phyloP scores from a whole-genome alignment of 2,329 filamentous ascomycete species.

The Ceratocystiopsis sp. region DNA sequence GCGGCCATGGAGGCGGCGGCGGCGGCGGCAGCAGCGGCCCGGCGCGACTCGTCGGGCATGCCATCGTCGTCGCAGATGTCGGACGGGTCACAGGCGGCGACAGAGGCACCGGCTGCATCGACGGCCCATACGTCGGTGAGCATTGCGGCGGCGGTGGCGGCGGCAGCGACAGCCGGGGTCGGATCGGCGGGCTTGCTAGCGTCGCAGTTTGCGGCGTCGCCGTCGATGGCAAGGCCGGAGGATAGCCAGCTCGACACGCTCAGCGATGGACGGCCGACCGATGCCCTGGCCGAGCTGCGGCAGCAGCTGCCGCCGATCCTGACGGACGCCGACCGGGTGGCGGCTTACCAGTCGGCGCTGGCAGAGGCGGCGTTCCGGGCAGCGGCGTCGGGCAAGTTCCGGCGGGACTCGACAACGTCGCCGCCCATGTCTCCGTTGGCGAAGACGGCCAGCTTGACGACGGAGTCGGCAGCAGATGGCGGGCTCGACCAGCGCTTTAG shows the following conservation, averaged over 20 bases:
- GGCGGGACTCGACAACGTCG: slow-evolving; percentile 34
- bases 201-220: slow-evolving; percentile 3
- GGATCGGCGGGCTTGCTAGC: not conserved
- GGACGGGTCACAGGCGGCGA: slow-evolving; percentile 20
- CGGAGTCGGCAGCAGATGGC: too few relatives aligned
- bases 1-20: slow-evolving; percentile 4
- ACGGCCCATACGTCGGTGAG: slow-evolving; percentile 37
- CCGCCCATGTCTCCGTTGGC: not conserved
- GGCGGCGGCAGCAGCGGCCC: not conserved
- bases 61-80: slow-evolving; percentile 24
- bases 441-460: too few relatives aligned
- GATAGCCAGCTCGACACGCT: too few relatives aligned
- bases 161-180: slow-evolving; percentile 2
- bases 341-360: slow-evolving; percentile 66
- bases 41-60: slow-evolving; percentile 27
- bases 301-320: slow-evolving; percentile 4
- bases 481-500: too few relatives aligned
- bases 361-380: slow-evolving; percentile 68
- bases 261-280: too few relatives aligned
- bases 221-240: not conserved
- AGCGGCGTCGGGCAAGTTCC: slow-evolving; percentile 58
- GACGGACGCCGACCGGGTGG: slow-evolving; percentile 11
- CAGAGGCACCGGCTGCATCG: slow-evolving; percentile 19
- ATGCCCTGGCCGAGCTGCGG: not conserved
- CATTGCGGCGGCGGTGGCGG: slow-evolving; percentile 12